A percentile compares a stretch with the other conserved stretches of the same genome.
Evolutionary conservation across 2,329 filamentous ascomycete species (phyloP).

Genomic region (Aspergillus tanneri): DNA sequence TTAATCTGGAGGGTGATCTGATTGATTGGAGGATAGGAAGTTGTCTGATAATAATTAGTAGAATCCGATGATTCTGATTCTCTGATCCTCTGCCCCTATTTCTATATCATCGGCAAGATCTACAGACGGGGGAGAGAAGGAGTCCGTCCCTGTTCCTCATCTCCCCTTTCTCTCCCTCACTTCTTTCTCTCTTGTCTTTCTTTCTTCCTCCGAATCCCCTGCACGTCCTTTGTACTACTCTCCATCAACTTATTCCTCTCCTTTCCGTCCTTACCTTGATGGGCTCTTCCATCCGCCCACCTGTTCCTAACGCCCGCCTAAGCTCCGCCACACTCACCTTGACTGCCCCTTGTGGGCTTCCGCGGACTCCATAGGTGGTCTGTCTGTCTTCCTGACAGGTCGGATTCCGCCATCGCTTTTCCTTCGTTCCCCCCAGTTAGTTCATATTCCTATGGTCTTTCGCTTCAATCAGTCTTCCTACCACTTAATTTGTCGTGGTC

Average conservation of each 20-base stretch:
- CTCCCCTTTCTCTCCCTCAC: slow-evolving; percentile 24
- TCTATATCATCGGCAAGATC: too few species aligned
- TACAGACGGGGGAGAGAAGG: too few species aligned
- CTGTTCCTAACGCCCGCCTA: too few species aligned
- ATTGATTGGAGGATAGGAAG: too few species aligned
- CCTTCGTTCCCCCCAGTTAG: neutral
- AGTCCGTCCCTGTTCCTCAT: slow-evolving; percentile 25
- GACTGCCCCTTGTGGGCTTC: neutral
- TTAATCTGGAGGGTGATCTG: too few species aligned
- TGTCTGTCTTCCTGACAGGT: neutral
- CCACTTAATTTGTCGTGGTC: slow-evolving; percentile 27
- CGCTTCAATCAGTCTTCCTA: slow-evolving; percentile 20
- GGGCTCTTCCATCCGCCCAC: too few species aligned
- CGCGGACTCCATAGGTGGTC: too few species aligned
- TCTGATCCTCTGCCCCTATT: neutral
- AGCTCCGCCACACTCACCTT: slow-evolving; percentile 9
- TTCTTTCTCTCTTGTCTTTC: slow-evolving; percentile 7
- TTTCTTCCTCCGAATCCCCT: neutral
- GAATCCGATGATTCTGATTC: too few species aligned
- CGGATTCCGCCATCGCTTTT: slow-evolving; percentile 4
- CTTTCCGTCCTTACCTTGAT: slow-evolving; percentile 3
- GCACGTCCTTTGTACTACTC: neutral
- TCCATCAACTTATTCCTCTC: slow-evolving; percentile 10
- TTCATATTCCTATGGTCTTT: slow-evolving; percentile 30
- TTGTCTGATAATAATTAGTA: too few species aligned